Conservation (phyloP, 2,329 filamentous ascomycete genomes). For the Fusarium marasasianum region DNA sequence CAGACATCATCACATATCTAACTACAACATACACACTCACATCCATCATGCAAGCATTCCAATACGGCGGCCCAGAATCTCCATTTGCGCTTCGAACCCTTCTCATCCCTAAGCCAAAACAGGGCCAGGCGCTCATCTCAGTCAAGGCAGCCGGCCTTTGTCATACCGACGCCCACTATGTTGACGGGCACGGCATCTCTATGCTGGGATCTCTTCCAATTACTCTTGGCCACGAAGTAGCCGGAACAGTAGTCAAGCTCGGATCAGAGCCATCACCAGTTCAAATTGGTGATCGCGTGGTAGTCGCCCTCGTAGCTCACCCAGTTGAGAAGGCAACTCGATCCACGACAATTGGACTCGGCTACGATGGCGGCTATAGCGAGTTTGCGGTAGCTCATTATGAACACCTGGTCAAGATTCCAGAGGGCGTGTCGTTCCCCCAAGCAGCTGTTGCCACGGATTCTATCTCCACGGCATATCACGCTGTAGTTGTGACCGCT, state of each 20-base stretch:
- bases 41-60: neutral
- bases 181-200: neutral
- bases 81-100: neutral
- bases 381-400: neutral
- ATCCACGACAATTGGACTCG: neutral
- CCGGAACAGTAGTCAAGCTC: neutral
- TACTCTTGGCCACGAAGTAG: neutral
- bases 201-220: neutral
- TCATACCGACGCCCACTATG: neutral
- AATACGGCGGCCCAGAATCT: neutral
- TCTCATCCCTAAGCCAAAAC: neutral
- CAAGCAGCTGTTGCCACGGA: neutral
- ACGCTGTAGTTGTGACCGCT: neutral
- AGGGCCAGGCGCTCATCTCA: neutral
- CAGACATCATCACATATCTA: neutral
- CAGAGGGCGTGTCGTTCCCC: neutral
- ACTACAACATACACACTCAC: neutral
- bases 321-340: neutral
- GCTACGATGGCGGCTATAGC: neutral
- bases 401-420: neutral
- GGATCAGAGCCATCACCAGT: neutral
- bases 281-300: neutral
- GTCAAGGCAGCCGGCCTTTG: neutral
- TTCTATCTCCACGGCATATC: neutral
- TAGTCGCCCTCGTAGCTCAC: neutral